Base-by-base conservation (phyloP, 1,284 basidiomycete genomes). In the Retiboletus fuscus region DNA sequence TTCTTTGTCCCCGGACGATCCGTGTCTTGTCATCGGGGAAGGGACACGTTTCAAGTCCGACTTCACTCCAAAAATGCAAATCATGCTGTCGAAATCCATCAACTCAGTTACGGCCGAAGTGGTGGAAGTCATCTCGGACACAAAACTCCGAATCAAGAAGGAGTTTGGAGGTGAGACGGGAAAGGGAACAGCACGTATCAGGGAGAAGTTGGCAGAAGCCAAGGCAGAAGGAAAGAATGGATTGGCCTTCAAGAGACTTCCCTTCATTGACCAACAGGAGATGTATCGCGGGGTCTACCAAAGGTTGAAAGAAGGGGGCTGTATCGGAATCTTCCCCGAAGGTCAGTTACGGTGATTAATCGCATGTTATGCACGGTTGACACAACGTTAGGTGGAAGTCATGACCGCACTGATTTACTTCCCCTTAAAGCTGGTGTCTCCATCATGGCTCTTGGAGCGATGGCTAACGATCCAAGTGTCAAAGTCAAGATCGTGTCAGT, bases 261-360 rank as follows among this genome's bases (percentile, higher is more conserved):
- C 95, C 2, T 92, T 92, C 80, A 91, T 99, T 72, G 94, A 98
- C 84, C 97, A 99, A 82, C 91, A 94, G 72, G 91, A 96, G 73
- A 99, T 99, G 92, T 99, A 99, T 82, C 91, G 93, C 30, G 90
- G 96, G 73, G 98, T 99, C 7, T 99, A 98, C 82, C 88, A 95
- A 77, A 91, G 92, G 73, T 86, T 99, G 71, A 95, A 92, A 71
- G 90, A 94, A 68, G 95, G 95, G 24, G 96, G 96, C 16, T 93
- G 93, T 76, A 96, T 99, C 74, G 96, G 96, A 64, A 97, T 99
- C 75, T 98, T 98, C 81, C 97, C 97, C 61, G 97, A 98, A 92
- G 96, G 96, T 95, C 74, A 75, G 80, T 69, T 46, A 34, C 41
- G 41, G 39, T 65, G 34, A 61, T 72, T 22, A 39, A 26, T 70